Base-by-base conservation (phyloP, 1,139 yeast genomes). In the Yamadazyma atmosphaerica region DNA sequence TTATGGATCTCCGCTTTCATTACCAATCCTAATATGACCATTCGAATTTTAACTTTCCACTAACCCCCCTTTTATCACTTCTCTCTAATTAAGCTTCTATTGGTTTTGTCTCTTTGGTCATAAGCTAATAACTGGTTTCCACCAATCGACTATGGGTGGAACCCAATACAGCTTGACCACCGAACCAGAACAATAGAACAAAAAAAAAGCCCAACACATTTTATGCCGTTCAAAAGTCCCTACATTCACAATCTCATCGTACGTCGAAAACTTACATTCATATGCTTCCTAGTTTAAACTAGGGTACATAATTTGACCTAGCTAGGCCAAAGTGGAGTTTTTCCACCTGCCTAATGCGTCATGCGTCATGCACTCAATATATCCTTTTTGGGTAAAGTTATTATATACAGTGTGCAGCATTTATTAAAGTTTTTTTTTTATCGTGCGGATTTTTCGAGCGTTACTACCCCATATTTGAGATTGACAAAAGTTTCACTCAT, bases 271-370 rank as follows among this genome's bases (percentile, higher is more conserved):
- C 16, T 12, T 11, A 28, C 16, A 19, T 32, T 40, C 43, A 38
- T 38, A 39, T 39, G 44, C 44, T 22, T 35, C 42, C 39, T 36
- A 34, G 31, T 35, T 26, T 15, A 36, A 35, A 19, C 15, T 22
- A 16, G 13, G 22, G 26, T 33, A 32, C 35, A 38, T 30, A 39
- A 33, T 15, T 24, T 34, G 46, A 45, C 57, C 61, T 48, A 49
- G 49, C 36, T 38, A 42, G 58, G 63, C 32, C 50, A 55, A 51
- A 46, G 61, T 30, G 60, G 61, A 53, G 58, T 42, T 42, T 35
- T 34, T 36, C 33, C 32, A 23, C 34, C 37, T 34, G 30, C 38
- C 58, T 60, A 46, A 46, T 35, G 35, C 37, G 51, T 60, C 35
- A 44, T 32, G 40, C 41, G 27, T 44, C 36, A 46, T 46, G 55